phyloP scores from a whole-genome alignment of 768 basidiomycete genomes.

The Mycena metata region DNA sequence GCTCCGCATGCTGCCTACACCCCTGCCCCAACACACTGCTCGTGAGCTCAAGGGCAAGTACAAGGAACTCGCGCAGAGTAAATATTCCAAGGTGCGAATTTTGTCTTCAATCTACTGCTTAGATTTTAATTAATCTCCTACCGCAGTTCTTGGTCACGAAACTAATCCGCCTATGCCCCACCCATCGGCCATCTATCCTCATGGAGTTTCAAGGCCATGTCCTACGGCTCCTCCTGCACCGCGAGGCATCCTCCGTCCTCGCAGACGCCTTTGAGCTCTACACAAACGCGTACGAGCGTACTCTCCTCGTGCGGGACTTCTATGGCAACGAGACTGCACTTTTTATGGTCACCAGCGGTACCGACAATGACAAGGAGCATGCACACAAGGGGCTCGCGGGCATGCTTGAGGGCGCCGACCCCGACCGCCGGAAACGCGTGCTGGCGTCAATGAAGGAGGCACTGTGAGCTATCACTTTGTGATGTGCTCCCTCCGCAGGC shows the following conservation, averaged over 20 bases:
- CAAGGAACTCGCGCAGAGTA: slow-evolving; percentile 83
- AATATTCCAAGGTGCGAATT: slow-evolving; percentile 85
- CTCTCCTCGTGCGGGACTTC: slow-evolving; percentile 85
- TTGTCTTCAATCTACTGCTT: not conserved
- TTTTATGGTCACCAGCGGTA: slow-evolving; percentile 70
- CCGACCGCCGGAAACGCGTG: slow-evolving; percentile 76
- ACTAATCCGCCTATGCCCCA: slow-evolving; percentile 80
- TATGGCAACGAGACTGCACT: slow-evolving; percentile 91
- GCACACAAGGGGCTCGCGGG: slow-evolving; percentile 78
- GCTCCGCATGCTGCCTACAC: too few species aligned
- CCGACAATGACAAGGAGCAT: slow-evolving; percentile 71
- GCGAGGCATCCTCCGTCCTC: slow-evolving; percentile 85
- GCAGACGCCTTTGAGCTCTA: slow-evolving; percentile 93
- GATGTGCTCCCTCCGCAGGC: too few species aligned
- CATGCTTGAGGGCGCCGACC: slow-evolving; percentile 73
- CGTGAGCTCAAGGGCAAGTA: slow-evolving; percentile 90
- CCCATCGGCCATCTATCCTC: slow-evolving; percentile 82
- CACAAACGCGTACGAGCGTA: slow-evolving; percentile 86
- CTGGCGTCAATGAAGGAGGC: slow-evolving; percentile 80
- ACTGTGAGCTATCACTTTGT: too few species aligned
- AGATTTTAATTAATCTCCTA: not conserved
- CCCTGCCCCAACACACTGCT: too few species aligned
- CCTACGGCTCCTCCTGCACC: slow-evolving; percentile 83
- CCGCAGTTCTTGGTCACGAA: slow-evolving; percentile 84
- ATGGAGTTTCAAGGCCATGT: slow-evolving; percentile 84